Evolutionary conservation across 176 grass and related monocot genomes (phyloP), one percentile per base, ranked within the genome.

Genomic region (Avena eriantha): DNA sequence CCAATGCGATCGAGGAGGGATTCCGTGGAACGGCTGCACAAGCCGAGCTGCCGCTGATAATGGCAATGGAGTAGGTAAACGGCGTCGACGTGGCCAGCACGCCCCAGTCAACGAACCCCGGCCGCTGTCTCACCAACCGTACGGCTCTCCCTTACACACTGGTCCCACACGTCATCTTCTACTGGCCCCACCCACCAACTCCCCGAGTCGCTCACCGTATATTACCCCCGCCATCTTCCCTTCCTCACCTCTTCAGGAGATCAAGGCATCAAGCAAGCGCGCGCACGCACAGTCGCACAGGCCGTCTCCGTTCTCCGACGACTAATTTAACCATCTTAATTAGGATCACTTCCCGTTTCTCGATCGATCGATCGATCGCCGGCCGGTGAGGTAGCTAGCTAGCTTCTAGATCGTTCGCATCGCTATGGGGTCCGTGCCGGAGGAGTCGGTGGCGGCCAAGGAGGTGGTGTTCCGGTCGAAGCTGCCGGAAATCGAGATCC

Each of bases 401-500:
- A 74, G 22, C 7, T 29, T 2, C 70, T 79, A 56, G 72, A 76
- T 21, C 47, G 7, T 5, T 7, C 0, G 86, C 0, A 89, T 13
- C 2, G 2, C 5, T 14, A 56, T 93, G 91, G 91, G 91, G 24
- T 90, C 91, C 2, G 13, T 90, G 41, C 46, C 19, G 10, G 76
- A 78, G 48, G 80, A 54, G 47, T 55, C 74, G 36, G 41, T 9
- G 61, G 80, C 46, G 5, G 79, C 23, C 1, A 0, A 8, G 51
- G 47, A 57, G 11, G 79, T 81, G 56, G 82, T 96, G 87, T 97
- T 97, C 87, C 89, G 92, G 36, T 97, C 94, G 34, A 89, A 88
- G 85, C 92, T 97, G 0, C 92, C 90, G 3, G 94, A 97, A 83
- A 97, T 94, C 80, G 73, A 89, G 94, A 97, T 97, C 87, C 12